These are phyloP conservation scores for Ophiostoma sp. DNA, from an alignment of 2,329 filamentous ascomycete genomes.

Conservation along the genomic window DNA sequence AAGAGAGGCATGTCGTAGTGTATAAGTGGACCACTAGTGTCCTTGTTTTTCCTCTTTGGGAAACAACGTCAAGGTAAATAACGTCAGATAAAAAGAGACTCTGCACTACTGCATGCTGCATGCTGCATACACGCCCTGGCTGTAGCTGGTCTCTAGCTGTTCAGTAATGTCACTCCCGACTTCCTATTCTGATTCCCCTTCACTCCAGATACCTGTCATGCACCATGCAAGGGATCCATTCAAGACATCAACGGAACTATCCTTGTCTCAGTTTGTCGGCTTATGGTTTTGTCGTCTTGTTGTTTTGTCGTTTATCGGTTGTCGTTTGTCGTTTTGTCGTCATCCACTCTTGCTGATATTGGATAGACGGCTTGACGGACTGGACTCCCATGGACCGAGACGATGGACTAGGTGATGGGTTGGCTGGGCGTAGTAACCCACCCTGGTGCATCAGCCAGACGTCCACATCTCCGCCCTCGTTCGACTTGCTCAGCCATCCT, in stretches of 20 bases:
- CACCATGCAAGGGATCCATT: neutral
- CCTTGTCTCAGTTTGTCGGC: neutral
- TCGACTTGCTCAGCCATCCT: neutral
- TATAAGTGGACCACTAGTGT: constrained; percentile 16
- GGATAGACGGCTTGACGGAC: neutral
- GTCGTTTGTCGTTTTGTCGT: neutral
- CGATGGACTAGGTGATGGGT: neutral
- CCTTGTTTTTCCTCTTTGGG: constrained; percentile 13
- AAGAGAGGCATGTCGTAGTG: neutral
- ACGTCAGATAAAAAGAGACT: constrained; percentile 5
- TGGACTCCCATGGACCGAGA: neutral
- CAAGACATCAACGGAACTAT: neutral
- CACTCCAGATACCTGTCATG: neutral
- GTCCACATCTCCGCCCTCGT: neutral
- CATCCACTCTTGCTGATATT: neutral
- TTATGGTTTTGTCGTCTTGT: neutral
- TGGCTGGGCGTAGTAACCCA: neutral
- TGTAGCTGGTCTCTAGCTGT: neutral
- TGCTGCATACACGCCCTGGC: neutral
- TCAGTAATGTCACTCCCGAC: no score
- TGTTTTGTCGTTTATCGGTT: neutral
- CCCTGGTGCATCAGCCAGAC: constrained; percentile 1
- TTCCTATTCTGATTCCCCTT: neutral
- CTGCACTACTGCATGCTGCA: neutral
- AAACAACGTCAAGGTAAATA: constrained; percentile 4